Conservation (phyloP, 345 rosid genomes). For the Bruguiera parviflora region DNA sequence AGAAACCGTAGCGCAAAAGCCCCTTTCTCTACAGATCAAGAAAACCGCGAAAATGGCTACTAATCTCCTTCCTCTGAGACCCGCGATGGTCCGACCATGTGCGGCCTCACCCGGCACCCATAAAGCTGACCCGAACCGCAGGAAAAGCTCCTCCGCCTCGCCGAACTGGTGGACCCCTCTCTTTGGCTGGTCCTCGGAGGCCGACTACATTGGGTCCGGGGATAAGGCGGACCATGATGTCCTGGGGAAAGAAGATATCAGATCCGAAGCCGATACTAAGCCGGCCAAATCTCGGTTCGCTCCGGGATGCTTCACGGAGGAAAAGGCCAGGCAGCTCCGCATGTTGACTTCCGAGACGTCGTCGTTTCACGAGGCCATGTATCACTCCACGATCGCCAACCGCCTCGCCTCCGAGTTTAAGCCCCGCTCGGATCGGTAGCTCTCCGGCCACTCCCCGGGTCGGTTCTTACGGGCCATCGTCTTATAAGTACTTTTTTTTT, state of each 20-base stretch:
- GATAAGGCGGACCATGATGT: background rate
- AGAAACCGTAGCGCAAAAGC: background rate
- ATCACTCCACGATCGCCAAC: constrained; percentile 65
- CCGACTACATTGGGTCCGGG: constrained; percentile 44
- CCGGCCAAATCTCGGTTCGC: constrained; percentile 27
- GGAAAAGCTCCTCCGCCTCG: constrained; percentile 16
- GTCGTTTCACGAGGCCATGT: constrained; percentile 65
- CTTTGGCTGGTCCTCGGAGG: constrained; percentile 51
- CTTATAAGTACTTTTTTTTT: too few relatives aligned
- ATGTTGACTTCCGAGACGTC: constrained; percentile 39
- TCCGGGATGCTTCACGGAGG: constrained; percentile 51
- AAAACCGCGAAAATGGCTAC: constrained; percentile 31
- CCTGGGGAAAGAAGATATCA: background rate
- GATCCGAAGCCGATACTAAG: constrained; percentile 14
- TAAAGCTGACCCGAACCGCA: constrained; percentile 15
- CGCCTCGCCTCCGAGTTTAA: constrained; percentile 53
- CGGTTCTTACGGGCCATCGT: too few relatives aligned
- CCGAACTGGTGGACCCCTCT: constrained; percentile 54
- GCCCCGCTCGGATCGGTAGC: constrained; percentile 19
- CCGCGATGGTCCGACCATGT: constrained; percentile 21
- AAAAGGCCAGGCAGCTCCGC: constrained; percentile 59
- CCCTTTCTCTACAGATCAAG: too few relatives aligned
- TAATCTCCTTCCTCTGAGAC: constrained; percentile 21
- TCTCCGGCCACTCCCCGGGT: too few relatives aligned
- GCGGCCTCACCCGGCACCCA: constrained; percentile 16